Evolutionary conservation across 768 basidiomycete genomes (phyloP), one percentile per base, ranked within the genome.

Genomic region (Rhizopogon rudus): DNA sequence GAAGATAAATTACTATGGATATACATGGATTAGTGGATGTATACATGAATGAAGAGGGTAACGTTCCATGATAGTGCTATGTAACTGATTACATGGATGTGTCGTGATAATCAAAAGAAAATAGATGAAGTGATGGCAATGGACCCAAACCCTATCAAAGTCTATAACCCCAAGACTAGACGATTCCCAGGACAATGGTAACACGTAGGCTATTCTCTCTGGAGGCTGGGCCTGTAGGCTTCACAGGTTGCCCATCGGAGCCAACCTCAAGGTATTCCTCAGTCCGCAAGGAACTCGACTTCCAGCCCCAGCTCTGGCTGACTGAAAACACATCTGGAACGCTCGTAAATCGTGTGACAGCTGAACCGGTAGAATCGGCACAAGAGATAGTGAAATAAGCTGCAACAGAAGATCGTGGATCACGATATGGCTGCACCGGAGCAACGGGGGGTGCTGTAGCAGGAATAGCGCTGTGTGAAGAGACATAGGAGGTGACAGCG

Each of bases 261-360:
- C 69, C 65, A 14, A 71, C 70, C 49, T 82, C 63, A 57, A 74
- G 63, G 61, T 79, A 76, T 54, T 79, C 82, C 52, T 83, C 81
- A 17, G 75, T 77, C 14, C 77, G 66, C 49, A 86, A 65, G 17
- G 80, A 79, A 55, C 77, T 78, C 52, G 78, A 80, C 73, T 93
- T 93, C 93, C 93, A 95, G 0, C 93, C 94, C 94, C 93, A 96
- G 59, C 88, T 91, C 75, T 94, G 91, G 57, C 84, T 84, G 44
- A 93, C 77, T 29, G 85, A 78, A 66, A 97, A 96, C 43, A 81
- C 77, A 64, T 97, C 94, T 1, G 94, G 94, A 3, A 86, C 81
- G 59, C 91, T 93, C 46, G 86, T 81, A 67, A 96, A 96, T 40
- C 85, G 78, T 51, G 91, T 93, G 65, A 93, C 77, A 31, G 86